A percentile compares a stretch with the other conserved stretches of the same genome.
These are phyloP conservation scores for Aspergillus tanneri DNA, from an alignment of 2,329 filamentous ascomycete species.

Conservation along the genomic window DNA sequence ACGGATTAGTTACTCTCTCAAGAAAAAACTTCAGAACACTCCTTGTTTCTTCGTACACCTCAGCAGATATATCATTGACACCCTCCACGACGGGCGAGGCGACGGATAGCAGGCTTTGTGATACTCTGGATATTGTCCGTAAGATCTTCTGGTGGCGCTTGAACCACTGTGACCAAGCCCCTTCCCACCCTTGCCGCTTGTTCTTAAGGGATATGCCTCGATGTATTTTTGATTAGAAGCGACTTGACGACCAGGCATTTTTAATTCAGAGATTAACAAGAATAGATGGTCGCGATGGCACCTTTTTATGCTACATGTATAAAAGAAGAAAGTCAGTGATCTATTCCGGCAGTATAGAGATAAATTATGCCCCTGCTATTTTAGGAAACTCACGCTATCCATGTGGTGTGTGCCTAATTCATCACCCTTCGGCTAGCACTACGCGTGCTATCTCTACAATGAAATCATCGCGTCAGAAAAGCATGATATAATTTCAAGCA, in stretches of 20 bases:
- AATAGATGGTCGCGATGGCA: too few relatives aligned
- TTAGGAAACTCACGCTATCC: too few relatives aligned
- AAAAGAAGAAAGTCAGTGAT: too few relatives aligned
- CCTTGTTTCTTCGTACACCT: conserved; percentile 83
- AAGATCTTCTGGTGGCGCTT: conserved; percentile 99
- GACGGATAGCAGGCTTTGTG: conserved; percentile 96
- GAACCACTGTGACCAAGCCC: conserved; percentile 95
- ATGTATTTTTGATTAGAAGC: conserved; percentile 24
- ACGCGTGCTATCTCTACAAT: too few relatives aligned
- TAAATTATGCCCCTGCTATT: too few relatives aligned
- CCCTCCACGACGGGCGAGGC: conserved; percentile 98
- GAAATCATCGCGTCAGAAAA: too few relatives aligned
- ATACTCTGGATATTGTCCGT: conserved; percentile 99
- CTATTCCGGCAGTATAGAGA: too few relatives aligned
- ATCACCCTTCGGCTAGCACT: too few relatives aligned
- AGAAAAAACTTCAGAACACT: conserved; percentile 83
- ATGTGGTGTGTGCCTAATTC: too few relatives aligned
- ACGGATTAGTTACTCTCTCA: conserved; percentile 75
- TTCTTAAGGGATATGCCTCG: conserved; percentile 48
- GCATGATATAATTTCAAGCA: too few relatives aligned
- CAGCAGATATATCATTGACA: conserved; percentile 99
- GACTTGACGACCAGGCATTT: conserved; percentile 61
- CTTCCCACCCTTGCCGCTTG: conserved; percentile 94
- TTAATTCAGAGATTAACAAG: too few relatives aligned
- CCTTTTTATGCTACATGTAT: too few relatives aligned